phyloP scores from a whole-genome alignment of 371 early-diverging fungal species.

The Globomyces sp. region DNA sequence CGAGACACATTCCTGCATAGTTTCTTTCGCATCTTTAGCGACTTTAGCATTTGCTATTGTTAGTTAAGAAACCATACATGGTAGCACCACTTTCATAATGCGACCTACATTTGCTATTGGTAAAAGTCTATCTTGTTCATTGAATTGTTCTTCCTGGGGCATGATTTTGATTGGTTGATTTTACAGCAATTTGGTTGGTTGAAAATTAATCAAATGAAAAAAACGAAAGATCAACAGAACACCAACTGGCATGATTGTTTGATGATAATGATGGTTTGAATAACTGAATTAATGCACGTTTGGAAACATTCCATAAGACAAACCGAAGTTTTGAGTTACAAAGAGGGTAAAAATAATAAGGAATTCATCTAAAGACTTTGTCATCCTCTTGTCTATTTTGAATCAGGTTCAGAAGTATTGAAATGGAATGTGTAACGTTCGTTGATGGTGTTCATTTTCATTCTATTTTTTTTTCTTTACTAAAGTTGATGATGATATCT shows the following conservation, averaged over 20 bases:
- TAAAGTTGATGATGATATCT: background rate
- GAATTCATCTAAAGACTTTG: too few relatives aligned
- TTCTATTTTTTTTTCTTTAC: too few relatives aligned
- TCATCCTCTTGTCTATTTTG: too few relatives aligned
- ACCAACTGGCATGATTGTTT: background rate
- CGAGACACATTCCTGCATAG: conserved; percentile 97
- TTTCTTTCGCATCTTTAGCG: conserved; percentile 95
- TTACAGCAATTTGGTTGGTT: too few relatives aligned
- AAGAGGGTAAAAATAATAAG: too few relatives aligned
- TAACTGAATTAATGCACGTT: too few relatives aligned
- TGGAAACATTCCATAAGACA: too few relatives aligned
- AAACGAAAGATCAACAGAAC: background rate
- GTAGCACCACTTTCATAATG: conserved; percentile 98
- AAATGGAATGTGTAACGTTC: too few relatives aligned
- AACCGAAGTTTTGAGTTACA: too few relatives aligned
- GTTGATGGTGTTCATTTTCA: too few relatives aligned
- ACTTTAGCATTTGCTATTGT: conserved; percentile 89
- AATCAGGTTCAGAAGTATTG: too few relatives aligned
- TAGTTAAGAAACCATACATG: conserved; percentile 31
- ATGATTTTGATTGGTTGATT: background rate
- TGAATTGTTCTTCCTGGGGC: background rate
- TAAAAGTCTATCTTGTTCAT: conserved; percentile 84
- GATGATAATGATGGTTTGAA: background rate
- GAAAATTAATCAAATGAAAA: background rate
- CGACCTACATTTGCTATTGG: conserved; percentile 96